phyloP scores from a whole-genome alignment of 129 eudicot species.

The Oenanthe sinensis region DNA sequence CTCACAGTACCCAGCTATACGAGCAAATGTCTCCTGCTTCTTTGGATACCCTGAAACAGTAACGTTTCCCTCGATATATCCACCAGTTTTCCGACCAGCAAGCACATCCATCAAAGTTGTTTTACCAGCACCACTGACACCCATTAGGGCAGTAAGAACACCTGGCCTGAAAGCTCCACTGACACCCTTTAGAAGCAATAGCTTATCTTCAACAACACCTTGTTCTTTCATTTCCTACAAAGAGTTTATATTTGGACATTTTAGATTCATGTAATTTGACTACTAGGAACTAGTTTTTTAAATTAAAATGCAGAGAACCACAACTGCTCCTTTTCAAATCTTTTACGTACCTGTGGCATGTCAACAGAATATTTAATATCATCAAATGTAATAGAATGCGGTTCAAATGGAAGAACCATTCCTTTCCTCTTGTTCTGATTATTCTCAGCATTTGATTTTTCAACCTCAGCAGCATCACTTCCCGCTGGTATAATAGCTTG shows the following conservation, averaged over 20 bases:
- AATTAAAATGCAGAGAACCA: not conserved
- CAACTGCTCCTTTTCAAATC: not conserved
- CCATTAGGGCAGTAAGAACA: slow-evolving; percentile 8
- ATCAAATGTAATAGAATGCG: slow-evolving; percentile 68
- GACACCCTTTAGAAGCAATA: not conserved
- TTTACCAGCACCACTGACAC: slow-evolving; percentile 10
- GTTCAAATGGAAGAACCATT: slow-evolving; percentile 88
- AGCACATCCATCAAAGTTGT: slow-evolving; percentile 8
- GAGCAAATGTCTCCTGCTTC: slow-evolving; percentile 8
- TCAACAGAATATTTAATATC: slow-evolving; percentile 43
- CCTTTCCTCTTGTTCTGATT: slow-evolving; percentile 42
- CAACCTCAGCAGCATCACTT: slow-evolving; percentile 5
- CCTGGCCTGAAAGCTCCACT: slow-evolving; percentile 6
- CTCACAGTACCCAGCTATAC: slow-evolving; percentile 5
- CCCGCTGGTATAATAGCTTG: slow-evolving; percentile 30
- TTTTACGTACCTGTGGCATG: not conserved
- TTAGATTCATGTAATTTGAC: not conserved
- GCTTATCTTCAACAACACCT: slow-evolving; percentile 4
- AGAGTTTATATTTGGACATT: not conserved
- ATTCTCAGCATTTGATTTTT: slow-evolving; percentile 18
- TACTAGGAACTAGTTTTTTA: not conserved
- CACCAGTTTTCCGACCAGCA: slow-evolving; percentile 10
- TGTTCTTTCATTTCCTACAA: slow-evolving; percentile 7
- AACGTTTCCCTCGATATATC: not conserved
- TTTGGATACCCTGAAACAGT: slow-evolving; percentile 7